Conservation (phyloP, 345 rosid species). For the Camelina sativa region DNA sequence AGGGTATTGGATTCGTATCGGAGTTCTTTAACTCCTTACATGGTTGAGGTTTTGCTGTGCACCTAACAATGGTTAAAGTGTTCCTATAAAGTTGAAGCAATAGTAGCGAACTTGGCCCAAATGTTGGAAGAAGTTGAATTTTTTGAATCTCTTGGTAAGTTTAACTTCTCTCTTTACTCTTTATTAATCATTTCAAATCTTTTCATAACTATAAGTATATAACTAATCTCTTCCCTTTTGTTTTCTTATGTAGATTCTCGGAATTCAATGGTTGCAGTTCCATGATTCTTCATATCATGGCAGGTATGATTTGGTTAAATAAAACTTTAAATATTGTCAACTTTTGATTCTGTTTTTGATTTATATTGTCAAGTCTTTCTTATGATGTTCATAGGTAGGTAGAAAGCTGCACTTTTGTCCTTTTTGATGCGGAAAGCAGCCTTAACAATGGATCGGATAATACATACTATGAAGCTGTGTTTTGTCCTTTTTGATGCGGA, state of each 20-base stretch:
- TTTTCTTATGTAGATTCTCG: background rate
- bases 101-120: background rate
- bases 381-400: no score
- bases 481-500: no score
- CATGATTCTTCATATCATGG: background rate
- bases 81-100: background rate
- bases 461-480: no score
- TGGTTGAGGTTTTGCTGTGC: background rate
- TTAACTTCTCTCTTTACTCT: background rate
- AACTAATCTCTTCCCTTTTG: no score
- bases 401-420: no score
- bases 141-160: background rate
- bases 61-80: background rate
- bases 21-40: background rate
- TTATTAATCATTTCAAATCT: no score
- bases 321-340: no score
- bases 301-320: background rate
- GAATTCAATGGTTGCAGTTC: background rate
- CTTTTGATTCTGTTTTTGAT: no score
- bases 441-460: no score
- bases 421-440: no score
- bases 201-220: no score
- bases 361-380: no score
- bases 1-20: background rate
- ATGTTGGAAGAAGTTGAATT: background rate